Evolutionary conservation across 2,329 filamentous ascomycete genomes (phyloP), one percentile per base, ranked within the genome.

Genomic region (Didymosphaeria variabile): DNA sequence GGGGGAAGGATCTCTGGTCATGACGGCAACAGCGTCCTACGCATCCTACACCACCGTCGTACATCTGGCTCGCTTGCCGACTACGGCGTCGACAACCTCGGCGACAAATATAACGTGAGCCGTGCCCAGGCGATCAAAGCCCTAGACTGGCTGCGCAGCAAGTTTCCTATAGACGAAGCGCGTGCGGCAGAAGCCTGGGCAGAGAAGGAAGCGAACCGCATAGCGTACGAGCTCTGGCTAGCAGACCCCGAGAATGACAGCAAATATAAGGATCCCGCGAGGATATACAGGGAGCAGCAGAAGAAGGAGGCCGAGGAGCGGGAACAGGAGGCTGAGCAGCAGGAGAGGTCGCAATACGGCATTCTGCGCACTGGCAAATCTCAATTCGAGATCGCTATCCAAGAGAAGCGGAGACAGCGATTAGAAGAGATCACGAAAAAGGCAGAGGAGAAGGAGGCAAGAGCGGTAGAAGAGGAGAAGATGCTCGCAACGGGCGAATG

Each of bases 81-180:
- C 60, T 75, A 78, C 46, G 79, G 79, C 57, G 72, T 80, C 8
- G 72, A 74, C 60, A 72, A 74, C 46, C 66, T 76, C 15, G 74
- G 73, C 31, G 63, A 61, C 12, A 68, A 72, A 50, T 74, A 71
- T 50, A 62, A 72, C 46, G 66, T 77, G n/a, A 72, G 61, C 46
- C 65, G 68, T 2, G 67, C 68, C 0, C 62, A 69, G 3, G 74
- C 74, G 1, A 56, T 73, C 19, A 74, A 73, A 32, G 79, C 69
- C 5, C 60, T 80, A 26, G 67, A 72, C 29, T 79, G 75, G 71
- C 66, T 80, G 50, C 74, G 79, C 15, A 63, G 75, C 6, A 58
- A 60, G 13, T 76, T 71, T 54, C 79, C 79, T n/a, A 68, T 79
- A 32, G 78, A 80, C 62, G 79, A 80, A 55, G 77, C 78, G 51